Evolutionary conservation across 2,329 filamentous ascomycete genomes (phyloP).

Genomic region (Venturia nashicola): DNA sequence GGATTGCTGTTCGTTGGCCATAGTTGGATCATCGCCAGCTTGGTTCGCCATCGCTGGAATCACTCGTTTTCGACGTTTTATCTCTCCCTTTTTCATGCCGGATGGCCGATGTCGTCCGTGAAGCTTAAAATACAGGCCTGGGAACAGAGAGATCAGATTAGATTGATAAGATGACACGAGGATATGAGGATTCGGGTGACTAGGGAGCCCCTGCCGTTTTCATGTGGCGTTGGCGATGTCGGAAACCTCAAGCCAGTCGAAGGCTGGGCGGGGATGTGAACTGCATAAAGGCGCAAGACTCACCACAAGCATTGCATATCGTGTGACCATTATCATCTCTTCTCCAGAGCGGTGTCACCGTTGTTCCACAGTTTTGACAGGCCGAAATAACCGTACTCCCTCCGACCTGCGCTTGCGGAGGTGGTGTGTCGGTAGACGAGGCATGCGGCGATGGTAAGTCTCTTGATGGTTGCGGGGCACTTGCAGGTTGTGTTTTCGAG

Average conservation of each 20-base stretch:
- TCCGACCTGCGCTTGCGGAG: constrained; percentile 8
- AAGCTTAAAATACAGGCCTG: constrained; percentile 90
- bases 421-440: constrained; percentile 12
- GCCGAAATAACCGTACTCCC: constrained; percentile 58
- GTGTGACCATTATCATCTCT: constrained; percentile 89
- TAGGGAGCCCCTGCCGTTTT: neutral
- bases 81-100: constrained; percentile 98
- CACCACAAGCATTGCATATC: constrained; percentile 97
- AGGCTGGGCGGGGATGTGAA: neutral
- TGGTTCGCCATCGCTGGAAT: constrained; percentile 50
- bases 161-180: constrained; percentile 1
- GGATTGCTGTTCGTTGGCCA: constrained; percentile 16
- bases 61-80: constrained; percentile 89
- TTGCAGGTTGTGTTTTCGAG: constrained; percentile 66
- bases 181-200: neutral
- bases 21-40: constrained; percentile 41
- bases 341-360: constrained; percentile 91
- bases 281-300: constrained; percentile 24
- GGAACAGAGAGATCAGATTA: neutral
- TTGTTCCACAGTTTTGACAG: constrained; percentile 94
- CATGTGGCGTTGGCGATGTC: constrained; percentile 5
- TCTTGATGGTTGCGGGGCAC: constrained; percentile 24
- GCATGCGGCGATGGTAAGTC: constrained; percentile 3
- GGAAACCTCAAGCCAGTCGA: constrained; percentile 8
- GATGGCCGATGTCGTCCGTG: constrained; percentile 87